These are phyloP conservation scores for Cytospora paraplurivora DNA, from an alignment of 2,329 filamentous ascomycete species.

Conservation along the genomic window DNA sequence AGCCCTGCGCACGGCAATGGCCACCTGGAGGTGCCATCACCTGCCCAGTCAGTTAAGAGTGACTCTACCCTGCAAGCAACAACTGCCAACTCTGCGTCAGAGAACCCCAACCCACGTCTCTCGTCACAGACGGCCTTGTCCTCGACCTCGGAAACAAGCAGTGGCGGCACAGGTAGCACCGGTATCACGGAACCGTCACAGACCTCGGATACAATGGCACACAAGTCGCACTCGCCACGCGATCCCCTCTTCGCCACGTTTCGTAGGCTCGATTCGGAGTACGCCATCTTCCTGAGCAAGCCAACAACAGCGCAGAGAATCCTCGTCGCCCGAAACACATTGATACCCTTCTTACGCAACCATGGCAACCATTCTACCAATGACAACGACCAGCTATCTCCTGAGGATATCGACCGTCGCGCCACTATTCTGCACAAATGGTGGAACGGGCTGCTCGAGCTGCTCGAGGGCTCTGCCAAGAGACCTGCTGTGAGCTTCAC, in stretches of 20 bases:
- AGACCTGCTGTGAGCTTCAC: slow-evolving; percentile 29
- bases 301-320: slow-evolving; percentile 70
- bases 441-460: slow-evolving; percentile 82
- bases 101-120: slow-evolving; percentile 34
- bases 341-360: slow-evolving; percentile 76
- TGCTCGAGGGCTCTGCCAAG: slow-evolving; percentile 67
- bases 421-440: slow-evolving; percentile 83
- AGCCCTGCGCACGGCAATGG: slow-evolving; percentile 17
- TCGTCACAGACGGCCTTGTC: slow-evolving; percentile 45
- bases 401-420: slow-evolving; percentile 81
- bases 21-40: slow-evolving; percentile 28
- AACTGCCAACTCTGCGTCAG: slow-evolving; percentile 15
- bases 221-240: slow-evolving; percentile 35
- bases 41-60: slow-evolving; percentile 24
- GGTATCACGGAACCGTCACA: slow-evolving; percentile 28
- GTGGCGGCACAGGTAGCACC: slow-evolving; percentile 25
- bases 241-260: slow-evolving; percentile 60
- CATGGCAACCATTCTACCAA: slow-evolving; percentile 69
- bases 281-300: slow-evolving; percentile 66
- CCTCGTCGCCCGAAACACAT: slow-evolving; percentile 68
- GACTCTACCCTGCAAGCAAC: slow-evolving; percentile 26
- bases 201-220: slow-evolving; percentile 25
- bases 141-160: slow-evolving; percentile 27
- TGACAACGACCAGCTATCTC: slow-evolving; percentile 54
- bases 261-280: slow-evolving; percentile 54